Percentiles rank a stretch among this genome's conserved stretches.
Evolutionary conservation across 2,329 filamentous ascomycete genomes (phyloP).

Genomic region (Talaromyces rugulosus): DNA sequence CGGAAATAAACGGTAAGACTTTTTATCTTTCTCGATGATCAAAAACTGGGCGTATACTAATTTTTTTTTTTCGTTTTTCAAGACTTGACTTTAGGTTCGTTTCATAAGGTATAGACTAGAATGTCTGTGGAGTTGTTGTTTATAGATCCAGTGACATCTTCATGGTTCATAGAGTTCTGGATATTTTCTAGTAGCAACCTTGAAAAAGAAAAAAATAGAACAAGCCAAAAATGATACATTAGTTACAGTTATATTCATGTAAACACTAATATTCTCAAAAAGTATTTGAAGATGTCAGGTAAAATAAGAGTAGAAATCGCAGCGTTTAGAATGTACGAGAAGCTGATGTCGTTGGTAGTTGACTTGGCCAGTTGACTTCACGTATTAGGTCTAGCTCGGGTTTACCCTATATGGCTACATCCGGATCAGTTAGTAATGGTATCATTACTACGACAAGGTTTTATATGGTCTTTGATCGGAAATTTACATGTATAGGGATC

Average conservation of each 20-base stretch:
- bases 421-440: not conserved
- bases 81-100: slow-evolving; percentile 38
- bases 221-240: not conserved
- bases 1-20: slow-evolving; percentile 41
- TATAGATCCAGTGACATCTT: not conserved
- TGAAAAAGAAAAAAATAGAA: not conserved
- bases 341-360: not conserved
- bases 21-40: not conserved
- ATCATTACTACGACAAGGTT: not conserved
- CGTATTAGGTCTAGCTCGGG: not conserved
- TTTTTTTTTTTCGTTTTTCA: not conserved
- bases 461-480: not conserved
- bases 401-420: not conserved
- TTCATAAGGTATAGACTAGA: slow-evolving; percentile 1
- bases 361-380: no score
- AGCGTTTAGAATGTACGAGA: not conserved
- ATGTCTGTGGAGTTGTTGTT: not conserved
- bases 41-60: not conserved
- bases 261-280: no score
- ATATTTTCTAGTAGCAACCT: not conserved
- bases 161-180: not conserved
- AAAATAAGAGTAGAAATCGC: not conserved
- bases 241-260: not conserved
- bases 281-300: not conserved
- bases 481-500: not conserved